Evolutionary conservation across 176 grass and related monocot species (phyloP).

Genomic region (Triticum dicoccoides): DNA sequence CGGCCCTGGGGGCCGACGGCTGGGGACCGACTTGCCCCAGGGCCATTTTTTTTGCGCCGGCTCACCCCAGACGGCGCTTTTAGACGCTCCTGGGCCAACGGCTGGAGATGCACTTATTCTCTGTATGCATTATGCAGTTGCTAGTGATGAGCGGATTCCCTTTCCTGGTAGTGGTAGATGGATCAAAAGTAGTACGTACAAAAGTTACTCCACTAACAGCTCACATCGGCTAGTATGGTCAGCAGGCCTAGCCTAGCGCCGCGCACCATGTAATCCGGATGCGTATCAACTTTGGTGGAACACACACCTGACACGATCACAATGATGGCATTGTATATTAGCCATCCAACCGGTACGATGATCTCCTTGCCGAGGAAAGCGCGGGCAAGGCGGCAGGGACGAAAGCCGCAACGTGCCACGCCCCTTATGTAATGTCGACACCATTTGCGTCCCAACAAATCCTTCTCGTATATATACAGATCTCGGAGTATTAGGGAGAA

Average conservation of each 20-base stretch:
- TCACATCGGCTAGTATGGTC: conserved; percentile 14
- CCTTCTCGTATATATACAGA: neutral
- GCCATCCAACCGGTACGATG: neutral
- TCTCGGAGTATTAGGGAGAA: neutral
- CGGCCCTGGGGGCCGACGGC: no score
- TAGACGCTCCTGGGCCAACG: no score
- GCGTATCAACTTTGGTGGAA: conserved; percentile 30
- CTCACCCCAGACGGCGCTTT: no score
- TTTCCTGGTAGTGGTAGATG: conserved; percentile 24
- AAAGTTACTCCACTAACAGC: conserved; percentile 25
- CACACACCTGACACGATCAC: conserved; percentile 32
- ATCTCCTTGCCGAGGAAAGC: conserved; percentile 37
- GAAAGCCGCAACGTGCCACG: neutral
- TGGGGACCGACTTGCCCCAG: no score
- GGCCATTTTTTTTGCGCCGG: no score
- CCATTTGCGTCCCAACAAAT: neutral
- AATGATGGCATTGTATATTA: conserved; percentile 25
- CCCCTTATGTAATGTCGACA: conserved; percentile 27
- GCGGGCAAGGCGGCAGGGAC: neutral
- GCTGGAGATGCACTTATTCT: no score
- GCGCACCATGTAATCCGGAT: neutral
- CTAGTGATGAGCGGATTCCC: conserved; percentile 16
- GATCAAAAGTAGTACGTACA: conserved; percentile 32
- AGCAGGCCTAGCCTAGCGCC: neutral
- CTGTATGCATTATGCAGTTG: neutral